phyloP scores from a whole-genome alignment of 106 monocot genomes.

The Allium cepa region DNA sequence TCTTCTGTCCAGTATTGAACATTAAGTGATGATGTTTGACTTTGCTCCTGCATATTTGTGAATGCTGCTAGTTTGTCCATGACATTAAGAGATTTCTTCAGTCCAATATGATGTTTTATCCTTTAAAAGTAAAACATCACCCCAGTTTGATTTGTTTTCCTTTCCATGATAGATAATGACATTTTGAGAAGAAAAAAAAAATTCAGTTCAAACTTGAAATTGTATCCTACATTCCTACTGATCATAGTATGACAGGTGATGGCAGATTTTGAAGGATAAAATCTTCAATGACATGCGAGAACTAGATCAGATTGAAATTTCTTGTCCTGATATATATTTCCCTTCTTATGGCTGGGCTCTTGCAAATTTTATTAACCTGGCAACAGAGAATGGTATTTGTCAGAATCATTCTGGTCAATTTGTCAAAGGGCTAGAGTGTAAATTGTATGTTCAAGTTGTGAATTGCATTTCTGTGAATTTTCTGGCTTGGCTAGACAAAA shows the following conservation, averaged over 20 bases:
- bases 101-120: too few species aligned
- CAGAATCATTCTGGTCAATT: conserved; percentile 37
- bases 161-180: too few species aligned
- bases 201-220: conserved; percentile 5
- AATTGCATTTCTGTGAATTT: conserved; percentile 57
- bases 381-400: conserved; percentile 27
- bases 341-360: conserved; percentile 75
- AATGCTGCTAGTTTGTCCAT: too few species aligned
- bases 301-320: conserved; percentile 30
- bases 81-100: too few species aligned
- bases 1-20: too few species aligned
- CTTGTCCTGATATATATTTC: conserved; percentile 14
- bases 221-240: conserved; percentile 19
- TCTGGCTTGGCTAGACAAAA: conserved; percentile 39
- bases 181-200: too few species aligned
- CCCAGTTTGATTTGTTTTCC: too few species aligned
- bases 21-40: too few species aligned
- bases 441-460: conserved; percentile 48
- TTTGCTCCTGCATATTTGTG: too few species aligned
- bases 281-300: conserved; percentile 49
- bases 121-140: too few species aligned
- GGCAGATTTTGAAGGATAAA: conserved; percentile 70
- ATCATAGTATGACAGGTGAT: conserved; percentile 74
- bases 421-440: conserved; percentile 42
- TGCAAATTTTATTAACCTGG: conserved; percentile 61